A percentile compares a stretch with the other conserved stretches of the same genome.
Evolutionary conservation across 306 rosid genomes (phyloP).

Genomic region (Elaeagnus macrophylla): DNA sequence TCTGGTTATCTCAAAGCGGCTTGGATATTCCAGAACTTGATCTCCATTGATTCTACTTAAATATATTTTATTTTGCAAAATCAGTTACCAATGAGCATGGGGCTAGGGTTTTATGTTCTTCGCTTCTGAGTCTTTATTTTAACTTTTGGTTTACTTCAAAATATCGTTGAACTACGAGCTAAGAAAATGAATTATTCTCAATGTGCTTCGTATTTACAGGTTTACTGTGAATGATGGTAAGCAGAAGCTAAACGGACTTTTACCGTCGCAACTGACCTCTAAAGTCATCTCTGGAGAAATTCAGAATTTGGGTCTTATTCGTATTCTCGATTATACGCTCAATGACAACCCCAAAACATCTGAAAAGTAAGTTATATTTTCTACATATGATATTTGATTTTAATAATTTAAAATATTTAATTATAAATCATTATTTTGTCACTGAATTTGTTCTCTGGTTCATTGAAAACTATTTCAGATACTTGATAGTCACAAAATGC

Average conservation of each 20-base stretch:
- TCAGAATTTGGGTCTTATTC: conserved; percentile 83
- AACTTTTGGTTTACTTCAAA: not conserved
- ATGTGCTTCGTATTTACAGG: conserved; percentile 25
- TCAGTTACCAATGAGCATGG: too few relatives aligned
- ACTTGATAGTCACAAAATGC: conserved; percentile 59
- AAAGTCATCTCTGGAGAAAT: conserved; percentile 55
- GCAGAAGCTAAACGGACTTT: conserved; percentile 51
- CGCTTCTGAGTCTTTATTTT: too few relatives aligned
- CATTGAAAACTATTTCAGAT: conserved; percentile 29
- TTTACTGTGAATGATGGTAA: conserved; percentile 73
- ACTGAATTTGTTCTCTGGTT: not conserved
- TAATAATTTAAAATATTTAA: not conserved
- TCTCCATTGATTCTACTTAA: too few relatives aligned
- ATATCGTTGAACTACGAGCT: not conserved
- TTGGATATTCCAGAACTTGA: too few relatives aligned
- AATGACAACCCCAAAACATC: conserved; percentile 61
- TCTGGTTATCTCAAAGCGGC: too few relatives aligned
- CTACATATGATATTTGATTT: not conserved
- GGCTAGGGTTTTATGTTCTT: too few relatives aligned
- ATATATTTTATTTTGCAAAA: too few relatives aligned
- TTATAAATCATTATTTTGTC: not conserved
- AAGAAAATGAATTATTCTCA: not conserved
- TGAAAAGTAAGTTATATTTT: conserved; percentile 48
- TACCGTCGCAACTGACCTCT: conserved; percentile 36
- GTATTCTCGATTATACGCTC: conserved; percentile 57